Conservation (phyloP, 192 early-diverging fungal genomes). For the Chytriomyces sp. region DNA sequence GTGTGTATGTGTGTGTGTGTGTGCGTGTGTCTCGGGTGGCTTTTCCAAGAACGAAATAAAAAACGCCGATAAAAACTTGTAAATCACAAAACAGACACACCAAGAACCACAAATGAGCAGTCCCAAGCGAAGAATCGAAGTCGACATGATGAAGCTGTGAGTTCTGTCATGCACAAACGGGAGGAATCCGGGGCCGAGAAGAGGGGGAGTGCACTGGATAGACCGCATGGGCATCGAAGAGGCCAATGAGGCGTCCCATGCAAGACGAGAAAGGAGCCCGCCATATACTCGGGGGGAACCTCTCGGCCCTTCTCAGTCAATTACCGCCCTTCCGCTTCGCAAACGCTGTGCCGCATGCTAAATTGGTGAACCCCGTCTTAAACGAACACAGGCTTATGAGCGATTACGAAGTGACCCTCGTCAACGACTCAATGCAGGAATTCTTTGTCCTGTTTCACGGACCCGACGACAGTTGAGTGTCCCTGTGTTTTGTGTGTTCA, state of each 20-base stretch:
- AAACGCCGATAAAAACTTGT: neutral
- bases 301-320: neutral
- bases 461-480: slow-evolving; percentile 82
- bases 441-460: slow-evolving; percentile 94
- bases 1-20: too few relatives aligned
- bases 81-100: slow-evolving; percentile 2
- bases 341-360: neutral
- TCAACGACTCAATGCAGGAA: slow-evolving; percentile 99
- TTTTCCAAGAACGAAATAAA: too few relatives aligned
- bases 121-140: slow-evolving; percentile 41
- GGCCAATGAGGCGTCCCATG: too few relatives aligned
- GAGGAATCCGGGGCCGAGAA: neutral
- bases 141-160: slow-evolving; percentile 78
- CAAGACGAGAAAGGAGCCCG: too few relatives aligned
- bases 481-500: neutral
- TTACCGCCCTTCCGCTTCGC: neutral
- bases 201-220: neutral
- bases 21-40: too few relatives aligned
- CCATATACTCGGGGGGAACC: too few relatives aligned
- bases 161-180: slow-evolving; percentile 30
- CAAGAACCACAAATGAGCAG: slow-evolving; percentile 2
- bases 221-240: too few relatives aligned
- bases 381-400: slow-evolving; percentile 92
- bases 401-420: slow-evolving; percentile 98
- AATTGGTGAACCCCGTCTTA: slow-evolving; percentile 1